Percentiles rank a stretch among this genome's conserved stretches.
Conservation (phyloP, 2,329 filamentous ascomycete species). For the Fusarium dimerum region DNA sequence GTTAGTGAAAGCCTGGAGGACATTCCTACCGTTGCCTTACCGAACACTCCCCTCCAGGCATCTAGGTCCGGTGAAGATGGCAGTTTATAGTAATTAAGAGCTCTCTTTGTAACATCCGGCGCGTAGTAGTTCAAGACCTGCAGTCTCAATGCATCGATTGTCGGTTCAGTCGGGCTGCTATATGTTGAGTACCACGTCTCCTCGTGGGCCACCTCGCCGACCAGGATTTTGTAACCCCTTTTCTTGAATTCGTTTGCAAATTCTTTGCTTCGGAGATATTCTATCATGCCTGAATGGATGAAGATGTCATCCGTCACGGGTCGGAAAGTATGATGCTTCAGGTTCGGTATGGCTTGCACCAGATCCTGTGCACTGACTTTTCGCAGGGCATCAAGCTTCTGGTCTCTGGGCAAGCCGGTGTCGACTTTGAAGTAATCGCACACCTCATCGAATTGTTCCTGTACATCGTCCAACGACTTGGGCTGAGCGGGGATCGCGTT, state of each 20-base stretch:
- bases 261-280: constrained; percentile 37
- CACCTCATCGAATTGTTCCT: constrained; percentile 45
- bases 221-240: constrained; percentile 38
- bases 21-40: constrained; percentile 17
- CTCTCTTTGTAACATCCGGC: constrained; percentile 36
- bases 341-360: constrained; percentile 34
- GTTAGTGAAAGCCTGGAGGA: not conserved
- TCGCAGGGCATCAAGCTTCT: constrained; percentile 37
- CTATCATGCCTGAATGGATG: constrained; percentile 38
- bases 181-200: constrained; percentile 45
- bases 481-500: constrained; percentile 48
- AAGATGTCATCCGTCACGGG: constrained; percentile 45
- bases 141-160: constrained; percentile 35
- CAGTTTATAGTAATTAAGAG: constrained; percentile 38
- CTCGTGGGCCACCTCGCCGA: constrained; percentile 46
- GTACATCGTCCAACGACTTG: constrained; percentile 37
- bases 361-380: constrained; percentile 34
- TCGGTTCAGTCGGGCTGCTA: constrained; percentile 36
- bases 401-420: constrained; percentile 10
- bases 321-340: constrained; percentile 48
- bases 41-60: constrained; percentile 42
- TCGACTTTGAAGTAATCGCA: constrained; percentile 37
- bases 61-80: constrained; percentile 31
- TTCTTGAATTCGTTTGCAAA: constrained; percentile 41
- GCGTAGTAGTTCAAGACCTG: constrained; percentile 47